A percentile compares a stretch with the other conserved stretches of the same genome.
Conservation (phyloP, 225 moss, liverwort and hornwort genomes). For the Antitrichia curtipendula region DNA sequence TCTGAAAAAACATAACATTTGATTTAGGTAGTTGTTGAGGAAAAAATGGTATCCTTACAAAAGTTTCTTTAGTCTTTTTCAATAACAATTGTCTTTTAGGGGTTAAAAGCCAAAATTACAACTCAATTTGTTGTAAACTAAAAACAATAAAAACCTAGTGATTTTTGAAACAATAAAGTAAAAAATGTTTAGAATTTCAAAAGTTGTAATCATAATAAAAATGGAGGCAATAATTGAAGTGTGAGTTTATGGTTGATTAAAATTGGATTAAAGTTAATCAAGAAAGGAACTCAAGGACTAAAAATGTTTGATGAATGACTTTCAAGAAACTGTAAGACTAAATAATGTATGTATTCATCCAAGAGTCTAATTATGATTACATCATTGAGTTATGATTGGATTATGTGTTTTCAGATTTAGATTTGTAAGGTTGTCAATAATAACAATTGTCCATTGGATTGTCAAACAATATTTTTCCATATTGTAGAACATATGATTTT, state of each 20-base stretch:
- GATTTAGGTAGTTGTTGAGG: fast-evolving
- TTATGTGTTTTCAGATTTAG: fast-evolving
- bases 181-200: neutral
- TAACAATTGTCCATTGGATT: neutral
- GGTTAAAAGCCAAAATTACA: neutral
- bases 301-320: neutral
- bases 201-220: neutral
- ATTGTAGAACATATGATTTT: neutral
- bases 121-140: neutral
- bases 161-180: fast-evolving
- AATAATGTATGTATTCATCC: fast-evolving
- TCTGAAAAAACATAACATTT: neutral
- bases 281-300: fast-evolving
- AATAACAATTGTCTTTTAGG: neutral
- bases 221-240: neutral
- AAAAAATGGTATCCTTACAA: no score
- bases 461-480: no score
- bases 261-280: no score
- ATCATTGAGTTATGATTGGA: no score
- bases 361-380: neutral
- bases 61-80: neutral
- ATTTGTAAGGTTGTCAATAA: fast-evolving
- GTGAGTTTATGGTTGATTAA: fast-evolving
- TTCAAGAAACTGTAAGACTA: fast-evolving
- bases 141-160: neutral